Conservation (phyloP, 2,329 filamentous ascomycete species). For the Waltergamsia citrina region DNA sequence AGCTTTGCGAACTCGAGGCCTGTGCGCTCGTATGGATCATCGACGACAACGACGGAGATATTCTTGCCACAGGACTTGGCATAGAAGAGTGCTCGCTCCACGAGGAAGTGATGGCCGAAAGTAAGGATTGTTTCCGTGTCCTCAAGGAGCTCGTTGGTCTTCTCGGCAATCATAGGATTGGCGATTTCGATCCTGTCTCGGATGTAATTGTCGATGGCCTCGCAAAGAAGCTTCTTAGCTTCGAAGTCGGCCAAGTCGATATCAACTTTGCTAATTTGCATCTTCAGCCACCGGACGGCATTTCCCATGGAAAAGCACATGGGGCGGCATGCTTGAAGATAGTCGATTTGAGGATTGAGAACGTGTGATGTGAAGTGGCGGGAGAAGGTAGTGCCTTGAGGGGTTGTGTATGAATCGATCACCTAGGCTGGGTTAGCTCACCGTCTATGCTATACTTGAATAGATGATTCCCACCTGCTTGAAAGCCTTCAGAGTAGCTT, state of each 20-base stretch:
- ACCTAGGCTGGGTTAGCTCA: slow-evolving; percentile 45
- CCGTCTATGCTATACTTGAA: slow-evolving; percentile 7
- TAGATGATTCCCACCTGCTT: slow-evolving; percentile 42
- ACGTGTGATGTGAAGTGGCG: slow-evolving; percentile 87
- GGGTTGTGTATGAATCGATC: slow-evolving; percentile 87
- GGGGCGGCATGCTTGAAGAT: slow-evolving; percentile 85
- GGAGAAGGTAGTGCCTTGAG: slow-evolving; percentile 72
- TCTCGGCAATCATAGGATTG: slow-evolving; percentile 73
- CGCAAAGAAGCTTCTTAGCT: slow-evolving; percentile 69
- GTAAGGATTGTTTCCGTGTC: slow-evolving; percentile 71
- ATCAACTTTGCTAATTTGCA: slow-evolving; percentile 83
- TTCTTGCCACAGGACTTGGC: slow-evolving; percentile 61
- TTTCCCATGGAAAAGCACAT: slow-evolving; percentile 97
- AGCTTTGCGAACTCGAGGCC: slow-evolving; percentile 56
- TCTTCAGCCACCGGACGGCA: slow-evolving; percentile 88
- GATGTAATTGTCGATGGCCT: slow-evolving; percentile 82
- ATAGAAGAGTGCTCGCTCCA: slow-evolving; percentile 70
- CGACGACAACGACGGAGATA: slow-evolving; percentile 79
- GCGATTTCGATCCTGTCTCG: slow-evolving; percentile 83
- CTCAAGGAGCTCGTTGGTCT: slow-evolving; percentile 65
- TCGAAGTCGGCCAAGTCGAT: slow-evolving; percentile 73
- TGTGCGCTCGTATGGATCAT: slow-evolving; percentile 49
- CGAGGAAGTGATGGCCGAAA: slow-evolving; percentile 76
- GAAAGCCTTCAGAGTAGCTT: slow-evolving; percentile 81
- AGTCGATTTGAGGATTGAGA: slow-evolving; percentile 91